Conservation (phyloP, 2,329 filamentous ascomycete genomes). For the Bertia moriformis region DNA sequence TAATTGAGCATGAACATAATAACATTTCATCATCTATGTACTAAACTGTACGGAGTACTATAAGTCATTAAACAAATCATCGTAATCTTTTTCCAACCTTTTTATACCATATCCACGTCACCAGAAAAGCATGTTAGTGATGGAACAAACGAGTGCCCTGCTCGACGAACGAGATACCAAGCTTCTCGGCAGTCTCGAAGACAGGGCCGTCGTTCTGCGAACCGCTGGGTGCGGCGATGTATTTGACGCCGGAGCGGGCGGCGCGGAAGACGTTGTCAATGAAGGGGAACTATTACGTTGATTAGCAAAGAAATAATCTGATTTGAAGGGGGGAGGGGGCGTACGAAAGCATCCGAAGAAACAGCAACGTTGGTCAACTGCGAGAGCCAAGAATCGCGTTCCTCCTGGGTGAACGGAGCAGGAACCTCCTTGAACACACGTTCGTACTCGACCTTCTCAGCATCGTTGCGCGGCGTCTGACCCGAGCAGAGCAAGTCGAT, state of each 20-base stretch:
- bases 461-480: slow-evolving; percentile 67
- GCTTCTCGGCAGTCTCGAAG: slow-evolving; percentile 78
- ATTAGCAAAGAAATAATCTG: not conserved
- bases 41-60: no score
- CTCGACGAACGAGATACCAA: slow-evolving; percentile 88
- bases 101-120: no score
- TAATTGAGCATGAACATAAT: no score
- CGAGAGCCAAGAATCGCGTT: slow-evolving; percentile 72
- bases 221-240: slow-evolving; percentile 82
- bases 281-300: slow-evolving; percentile 66
- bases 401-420: slow-evolving; percentile 63
- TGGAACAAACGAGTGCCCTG: slow-evolving; percentile 91
- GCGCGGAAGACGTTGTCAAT: slow-evolving; percentile 95
- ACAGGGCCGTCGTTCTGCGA: slow-evolving; percentile 74
- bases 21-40: no score
- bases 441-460: slow-evolving; percentile 79
- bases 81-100: no score
- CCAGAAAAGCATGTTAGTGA: no score
- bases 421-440: slow-evolving; percentile 82
- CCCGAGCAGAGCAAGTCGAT: slow-evolving; percentile 91
- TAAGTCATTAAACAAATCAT: no score
- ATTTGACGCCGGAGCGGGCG: slow-evolving; percentile 78
- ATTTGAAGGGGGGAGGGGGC: slow-evolving; percentile 20
- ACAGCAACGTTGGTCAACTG: slow-evolving; percentile 73
- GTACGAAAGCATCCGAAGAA: slow-evolving; percentile 87